A percentile compares a stretch with the other conserved stretches of the same genome.
Evolutionary conservation across 345 rosid species (phyloP).

Genomic region (Salix arbutifolia): DNA sequence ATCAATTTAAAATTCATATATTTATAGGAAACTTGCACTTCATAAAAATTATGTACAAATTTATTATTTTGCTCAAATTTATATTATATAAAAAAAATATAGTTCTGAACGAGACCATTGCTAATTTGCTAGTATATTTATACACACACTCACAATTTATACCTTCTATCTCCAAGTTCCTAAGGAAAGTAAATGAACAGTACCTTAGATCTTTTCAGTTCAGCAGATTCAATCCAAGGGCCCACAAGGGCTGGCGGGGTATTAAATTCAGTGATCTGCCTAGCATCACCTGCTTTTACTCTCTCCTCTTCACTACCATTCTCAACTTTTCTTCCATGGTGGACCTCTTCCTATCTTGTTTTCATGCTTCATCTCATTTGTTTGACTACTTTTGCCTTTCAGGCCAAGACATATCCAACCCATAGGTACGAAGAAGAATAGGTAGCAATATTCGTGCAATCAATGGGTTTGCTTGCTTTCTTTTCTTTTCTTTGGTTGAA

Average conservation of each 20-base stretch:
- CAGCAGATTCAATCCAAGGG: neutral
- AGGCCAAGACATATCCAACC: no score
- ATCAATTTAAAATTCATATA: no score
- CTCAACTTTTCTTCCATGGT: neutral
- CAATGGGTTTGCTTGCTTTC: neutral
- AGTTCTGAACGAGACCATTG: no score
- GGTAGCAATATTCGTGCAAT: neutral
- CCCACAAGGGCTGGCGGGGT: constrained; percentile 1
- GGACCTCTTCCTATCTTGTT: constrained; percentile 2
- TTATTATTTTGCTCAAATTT: no score
- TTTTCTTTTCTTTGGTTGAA: neutral
- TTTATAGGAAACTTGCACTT: no score
- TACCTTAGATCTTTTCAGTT: neutral
- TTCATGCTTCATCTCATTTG: neutral
- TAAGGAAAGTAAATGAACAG: no score
- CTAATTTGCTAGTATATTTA: no score
- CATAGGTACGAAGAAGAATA: no score
- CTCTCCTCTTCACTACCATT: neutral
- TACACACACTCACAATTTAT: no score
- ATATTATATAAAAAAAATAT: no score
- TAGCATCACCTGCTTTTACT: neutral
- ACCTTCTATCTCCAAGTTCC: no score
- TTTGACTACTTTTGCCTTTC: neutral
- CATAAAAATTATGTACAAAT: no score
- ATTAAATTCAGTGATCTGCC: neutral